Conservation (phyloP, 2,329 filamentous ascomycete genomes). For the Phaeophleospora eucalypticola region DNA sequence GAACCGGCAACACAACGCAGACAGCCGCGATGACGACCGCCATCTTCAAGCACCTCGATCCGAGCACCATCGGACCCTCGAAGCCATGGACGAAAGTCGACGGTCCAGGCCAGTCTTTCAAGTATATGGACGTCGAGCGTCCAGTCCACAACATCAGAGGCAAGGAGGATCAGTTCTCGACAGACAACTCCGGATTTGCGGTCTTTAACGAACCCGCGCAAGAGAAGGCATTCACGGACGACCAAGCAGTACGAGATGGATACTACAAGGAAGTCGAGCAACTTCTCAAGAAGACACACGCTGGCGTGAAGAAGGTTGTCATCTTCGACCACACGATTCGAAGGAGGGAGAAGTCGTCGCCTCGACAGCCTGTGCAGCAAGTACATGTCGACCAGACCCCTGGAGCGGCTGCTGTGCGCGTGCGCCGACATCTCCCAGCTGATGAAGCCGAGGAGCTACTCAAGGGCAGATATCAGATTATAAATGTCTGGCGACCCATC, state of each 20-base stretch:
- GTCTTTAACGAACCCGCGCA: conserved; percentile 51
- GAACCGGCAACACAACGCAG: neutral
- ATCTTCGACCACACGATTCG: conserved; percentile 73
- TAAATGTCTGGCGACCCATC: conserved; percentile 70
- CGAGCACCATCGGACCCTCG: conserved; percentile 37
- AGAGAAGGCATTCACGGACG: conserved; percentile 55
- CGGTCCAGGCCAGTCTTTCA: conserved; percentile 53
- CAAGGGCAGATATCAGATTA: conserved; percentile 59
- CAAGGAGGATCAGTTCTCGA: conserved; percentile 48
- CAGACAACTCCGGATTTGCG: conserved; percentile 57
- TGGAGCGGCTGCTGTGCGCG: conserved; percentile 56
- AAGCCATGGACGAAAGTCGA: conserved; percentile 66
- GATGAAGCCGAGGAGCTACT: conserved; percentile 56
- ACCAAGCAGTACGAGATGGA: conserved; percentile 48
- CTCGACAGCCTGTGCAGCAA: conserved; percentile 63
- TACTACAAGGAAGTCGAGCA: conserved; percentile 63
- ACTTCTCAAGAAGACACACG: conserved; percentile 52
- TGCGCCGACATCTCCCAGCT: conserved; percentile 56
- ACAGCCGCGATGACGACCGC: conserved; percentile 54
- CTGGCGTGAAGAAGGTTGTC: conserved; percentile 56
- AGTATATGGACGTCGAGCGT: conserved; percentile 43
- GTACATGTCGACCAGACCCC: conserved; percentile 72
- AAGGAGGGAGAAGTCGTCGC: conserved; percentile 49
- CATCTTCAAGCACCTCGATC: conserved; percentile 59
- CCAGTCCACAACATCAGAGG: conserved; percentile 55